Percentiles rank a stretch among this genome's conserved stretches.
Evolutionary conservation across 108 stramenopile genomes (phyloP).

Genomic region (Pseudonitzschia pungens): DNA sequence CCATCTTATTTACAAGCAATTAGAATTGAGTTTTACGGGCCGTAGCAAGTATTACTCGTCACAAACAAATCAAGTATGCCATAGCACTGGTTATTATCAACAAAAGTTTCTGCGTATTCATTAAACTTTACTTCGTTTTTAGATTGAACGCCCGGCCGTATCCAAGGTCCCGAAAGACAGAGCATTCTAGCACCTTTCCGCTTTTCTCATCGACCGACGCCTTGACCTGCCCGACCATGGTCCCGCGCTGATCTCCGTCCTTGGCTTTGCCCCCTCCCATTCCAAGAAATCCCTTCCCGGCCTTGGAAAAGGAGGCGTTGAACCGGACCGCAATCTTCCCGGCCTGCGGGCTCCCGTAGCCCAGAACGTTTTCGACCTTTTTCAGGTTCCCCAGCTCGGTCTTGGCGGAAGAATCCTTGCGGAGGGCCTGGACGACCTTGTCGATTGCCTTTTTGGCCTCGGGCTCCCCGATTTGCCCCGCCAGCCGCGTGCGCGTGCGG

Average conservation of each 20-base stretch:
- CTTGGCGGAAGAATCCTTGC: constrained; percentile 65
- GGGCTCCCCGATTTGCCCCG: constrained; percentile 53
- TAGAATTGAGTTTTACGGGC: neutral
- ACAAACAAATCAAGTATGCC: neutral
- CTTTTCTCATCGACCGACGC: constrained; percentile 60
- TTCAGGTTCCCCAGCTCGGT: constrained; percentile 67
- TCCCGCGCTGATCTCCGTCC: constrained; percentile 61
- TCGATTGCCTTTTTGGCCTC: constrained; percentile 75
- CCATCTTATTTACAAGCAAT: neutral
- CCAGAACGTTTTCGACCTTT: constrained; percentile 69
- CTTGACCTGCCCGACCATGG: constrained; percentile 89
- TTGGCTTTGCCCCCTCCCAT: constrained; percentile 74
- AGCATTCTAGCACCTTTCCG: constrained; percentile 62
- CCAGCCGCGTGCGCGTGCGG: neutral
- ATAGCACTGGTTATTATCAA: neutral
- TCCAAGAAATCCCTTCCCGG: constrained; percentile 64
- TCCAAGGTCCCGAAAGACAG: constrained; percentile 89
- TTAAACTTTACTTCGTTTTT: constrained; percentile 35
- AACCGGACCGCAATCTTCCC: constrained; percentile 74
- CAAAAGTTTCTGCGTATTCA: neutral
- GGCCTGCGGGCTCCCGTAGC: constrained; percentile 61
- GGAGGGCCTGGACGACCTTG: constrained; percentile 72
- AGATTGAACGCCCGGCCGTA: constrained; percentile 81
- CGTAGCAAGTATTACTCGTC: neutral
- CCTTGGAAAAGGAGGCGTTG: constrained; percentile 79